These are phyloP conservation scores for Hibiscus tridactylites DNA, from an alignment of 345 rosid species.

Conservation along the genomic window DNA sequence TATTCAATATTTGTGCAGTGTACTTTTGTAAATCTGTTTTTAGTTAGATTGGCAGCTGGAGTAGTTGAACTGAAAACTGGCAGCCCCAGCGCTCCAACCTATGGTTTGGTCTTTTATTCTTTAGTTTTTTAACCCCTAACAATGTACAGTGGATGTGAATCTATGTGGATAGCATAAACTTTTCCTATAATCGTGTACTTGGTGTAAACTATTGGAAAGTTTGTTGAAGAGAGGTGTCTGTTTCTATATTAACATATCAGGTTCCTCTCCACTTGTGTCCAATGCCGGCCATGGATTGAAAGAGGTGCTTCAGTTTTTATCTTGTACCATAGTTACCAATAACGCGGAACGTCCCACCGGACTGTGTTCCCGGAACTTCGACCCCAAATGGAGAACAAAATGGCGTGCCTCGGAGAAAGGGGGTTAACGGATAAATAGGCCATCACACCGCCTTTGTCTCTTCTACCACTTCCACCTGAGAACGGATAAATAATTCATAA, in stretches of 20 bases:
- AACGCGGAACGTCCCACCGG: too few relatives aligned
- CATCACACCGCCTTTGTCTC: too few relatives aligned
- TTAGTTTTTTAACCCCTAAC: neutral
- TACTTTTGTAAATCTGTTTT: neutral
- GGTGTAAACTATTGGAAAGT: neutral
- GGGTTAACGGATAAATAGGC: too few relatives aligned
- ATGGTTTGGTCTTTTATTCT: neutral
- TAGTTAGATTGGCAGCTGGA: neutral
- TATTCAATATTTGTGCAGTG: neutral
- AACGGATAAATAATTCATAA: too few relatives aligned
- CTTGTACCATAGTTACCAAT: neutral
- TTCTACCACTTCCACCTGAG: too few relatives aligned
- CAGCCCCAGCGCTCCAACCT: neutral
- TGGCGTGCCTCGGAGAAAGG: too few relatives aligned
- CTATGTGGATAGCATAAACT: neutral
- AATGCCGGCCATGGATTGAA: neutral
- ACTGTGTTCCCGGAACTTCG: too few relatives aligned
- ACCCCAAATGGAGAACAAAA: too few relatives aligned
- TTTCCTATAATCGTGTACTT: neutral
- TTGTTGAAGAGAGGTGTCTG: neutral
- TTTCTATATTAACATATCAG: neutral
- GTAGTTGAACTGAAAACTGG: neutral
- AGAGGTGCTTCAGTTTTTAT: neutral
- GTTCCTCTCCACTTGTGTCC: neutral
- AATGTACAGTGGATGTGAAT: neutral